A percentile compares a stretch with the other conserved stretches of the same genome.
Evolutionary conservation across 2,329 filamentous ascomycete species (phyloP).

Genomic region (Talaromyces pinophilus): DNA sequence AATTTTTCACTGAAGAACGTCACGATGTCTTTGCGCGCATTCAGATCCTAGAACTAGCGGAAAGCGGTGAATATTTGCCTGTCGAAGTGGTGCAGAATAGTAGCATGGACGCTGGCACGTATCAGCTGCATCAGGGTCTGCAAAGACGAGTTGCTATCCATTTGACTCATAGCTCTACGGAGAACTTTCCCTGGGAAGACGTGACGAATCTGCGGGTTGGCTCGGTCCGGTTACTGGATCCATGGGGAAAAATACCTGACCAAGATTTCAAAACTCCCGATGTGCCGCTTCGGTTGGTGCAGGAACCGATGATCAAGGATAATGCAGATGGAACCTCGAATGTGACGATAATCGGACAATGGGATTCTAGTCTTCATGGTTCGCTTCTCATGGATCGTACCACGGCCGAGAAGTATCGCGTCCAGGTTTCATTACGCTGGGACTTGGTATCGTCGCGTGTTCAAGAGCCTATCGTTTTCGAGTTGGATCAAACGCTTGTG

Average conservation of each 20-base stretch:
- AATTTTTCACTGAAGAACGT: slow-evolving; percentile 90
- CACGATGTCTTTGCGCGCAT: slow-evolving; percentile 88
- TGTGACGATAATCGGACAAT: slow-evolving; percentile 85
- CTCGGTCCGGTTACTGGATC: slow-evolving; percentile 78
- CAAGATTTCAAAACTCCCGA: slow-evolving; percentile 71
- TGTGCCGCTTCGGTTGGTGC: slow-evolving; percentile 73
- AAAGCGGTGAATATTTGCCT: slow-evolving; percentile 85
- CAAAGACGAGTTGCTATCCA: slow-evolving; percentile 85
- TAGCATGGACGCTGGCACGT: slow-evolving; percentile 83
- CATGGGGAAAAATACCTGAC: slow-evolving; percentile 80
- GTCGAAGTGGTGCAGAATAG: slow-evolving; percentile 88
- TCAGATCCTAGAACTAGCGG: slow-evolving; percentile 87
- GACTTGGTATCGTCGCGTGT: slow-evolving; percentile 81
- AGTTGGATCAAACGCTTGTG: slow-evolving; percentile 76
- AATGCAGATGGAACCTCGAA: slow-evolving; percentile 89
- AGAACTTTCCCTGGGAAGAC: slow-evolving; percentile 84
- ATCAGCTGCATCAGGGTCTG: slow-evolving; percentile 91
- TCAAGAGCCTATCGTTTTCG: slow-evolving; percentile 85
- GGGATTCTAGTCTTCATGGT: slow-evolving; percentile 92
- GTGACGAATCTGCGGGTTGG: slow-evolving; percentile 76
- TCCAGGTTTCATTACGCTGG: slow-evolving; percentile 86
- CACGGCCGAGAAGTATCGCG: slow-evolving; percentile 87
- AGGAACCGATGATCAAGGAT: slow-evolving; percentile 75
- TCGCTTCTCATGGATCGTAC: slow-evolving; percentile 92
- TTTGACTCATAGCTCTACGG: slow-evolving; percentile 87